phyloP scores from a whole-genome alignment of 352 stramenopile species.

The Phytophthora boehmeriae region DNA sequence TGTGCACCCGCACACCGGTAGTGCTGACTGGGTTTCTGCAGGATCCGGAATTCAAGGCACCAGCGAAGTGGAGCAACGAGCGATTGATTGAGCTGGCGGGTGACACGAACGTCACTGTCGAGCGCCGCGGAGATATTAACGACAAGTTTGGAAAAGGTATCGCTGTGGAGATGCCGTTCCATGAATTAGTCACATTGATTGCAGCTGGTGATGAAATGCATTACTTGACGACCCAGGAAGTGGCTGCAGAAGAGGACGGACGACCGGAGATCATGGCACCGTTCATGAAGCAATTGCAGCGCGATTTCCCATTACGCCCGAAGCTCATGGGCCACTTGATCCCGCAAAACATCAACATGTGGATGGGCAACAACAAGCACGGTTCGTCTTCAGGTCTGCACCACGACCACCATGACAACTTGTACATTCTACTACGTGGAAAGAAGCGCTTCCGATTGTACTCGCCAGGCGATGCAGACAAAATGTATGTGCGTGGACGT shows the following conservation, averaged over 20 bases:
- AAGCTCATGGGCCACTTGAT: slow-evolving; percentile 89
- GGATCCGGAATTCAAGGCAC: slow-evolving; percentile 57
- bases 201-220: slow-evolving; percentile 72
- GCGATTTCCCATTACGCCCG: slow-evolving; percentile 88
- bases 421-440: slow-evolving; percentile 96
- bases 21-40: slow-evolving; percentile 71
- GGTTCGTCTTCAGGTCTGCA: slow-evolving; percentile 93
- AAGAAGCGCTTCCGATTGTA: slow-evolving; percentile 96
- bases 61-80: slow-evolving; percentile 73
- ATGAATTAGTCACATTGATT: slow-evolving; percentile 76
- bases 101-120: slow-evolving; percentile 75
- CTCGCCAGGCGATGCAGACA: slow-evolving; percentile 83
- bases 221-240: slow-evolving; percentile 92
- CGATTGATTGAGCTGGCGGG: slow-evolving; percentile 70
- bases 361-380: slow-evolving; percentile 92
- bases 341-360: slow-evolving; percentile 96
- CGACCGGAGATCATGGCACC: slow-evolving; percentile 85
- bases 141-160: slow-evolving; percentile 89
- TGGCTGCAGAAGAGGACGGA: slow-evolving; percentile 76
- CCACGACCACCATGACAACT: slow-evolving; percentile 99
- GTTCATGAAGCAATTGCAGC: slow-evolving; percentile 77
- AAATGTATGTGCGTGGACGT: slow-evolving; percentile 93
- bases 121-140: slow-evolving; percentile 63
- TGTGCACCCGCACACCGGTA: slow-evolving; percentile 81
- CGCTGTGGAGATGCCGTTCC: slow-evolving; percentile 84